Percentiles rank a stretch among this genome's conserved stretches.
Evolutionary conservation across 2,329 filamentous ascomycete genomes (phyloP).

Genomic region (Beauveria sp.): DNA sequence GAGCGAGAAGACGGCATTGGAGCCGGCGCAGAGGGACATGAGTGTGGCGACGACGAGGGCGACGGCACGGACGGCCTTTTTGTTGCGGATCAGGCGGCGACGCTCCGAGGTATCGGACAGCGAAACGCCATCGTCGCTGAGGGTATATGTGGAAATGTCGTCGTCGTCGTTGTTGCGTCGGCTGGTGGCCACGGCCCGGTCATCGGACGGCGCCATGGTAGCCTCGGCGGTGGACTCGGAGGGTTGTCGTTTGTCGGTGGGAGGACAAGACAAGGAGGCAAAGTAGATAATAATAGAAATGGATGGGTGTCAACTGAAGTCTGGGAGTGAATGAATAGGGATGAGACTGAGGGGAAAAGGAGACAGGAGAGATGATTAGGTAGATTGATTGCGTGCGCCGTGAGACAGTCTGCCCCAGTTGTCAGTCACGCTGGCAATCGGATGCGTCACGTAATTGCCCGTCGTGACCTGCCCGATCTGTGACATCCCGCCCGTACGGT

Average conservation of each 20-base stretch:
- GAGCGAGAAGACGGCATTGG: constrained; percentile 86
- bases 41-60: constrained; percentile 49
- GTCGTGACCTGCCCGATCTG: constrained; percentile 2
- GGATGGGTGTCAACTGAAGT: too few relatives aligned
- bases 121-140: constrained; percentile 7
- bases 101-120: constrained; percentile 11
- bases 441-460: constrained; percentile 4
- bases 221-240: neutral
- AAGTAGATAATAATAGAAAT: too few relatives aligned
- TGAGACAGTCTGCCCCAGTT: neutral
- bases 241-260: neutral
- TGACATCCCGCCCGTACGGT: neutral
- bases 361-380: too few relatives aligned
- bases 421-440: neutral
- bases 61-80: constrained; percentile 31
- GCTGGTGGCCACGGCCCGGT: neutral
- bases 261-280: neutral
- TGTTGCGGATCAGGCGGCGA: constrained; percentile 20
- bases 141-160: constrained; percentile 6
- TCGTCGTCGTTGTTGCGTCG: constrained; percentile 7
- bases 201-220: constrained; percentile 2
- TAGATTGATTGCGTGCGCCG: too few relatives aligned
- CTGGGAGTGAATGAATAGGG: too few relatives aligned
- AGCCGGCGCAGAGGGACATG: constrained; percentile 71
- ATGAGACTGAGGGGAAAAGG: too few relatives aligned